Evolutionary conservation across 2,329 filamentous ascomycete genomes (phyloP).

Genomic region (Leptographium wingfieldii): DNA sequence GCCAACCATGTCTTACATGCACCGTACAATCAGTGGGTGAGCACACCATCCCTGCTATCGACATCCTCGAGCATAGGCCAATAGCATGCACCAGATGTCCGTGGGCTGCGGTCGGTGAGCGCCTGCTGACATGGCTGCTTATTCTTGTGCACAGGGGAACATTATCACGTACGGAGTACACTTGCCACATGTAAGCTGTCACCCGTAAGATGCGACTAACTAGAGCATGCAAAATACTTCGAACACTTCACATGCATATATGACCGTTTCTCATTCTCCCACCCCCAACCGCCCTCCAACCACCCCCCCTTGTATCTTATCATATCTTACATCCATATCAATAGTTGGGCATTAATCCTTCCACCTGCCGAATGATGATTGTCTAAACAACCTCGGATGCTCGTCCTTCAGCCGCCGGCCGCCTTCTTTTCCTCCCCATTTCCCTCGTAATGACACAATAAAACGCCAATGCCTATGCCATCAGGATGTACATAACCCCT

Average conservation of each 20-base stretch:
- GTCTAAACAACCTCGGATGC: background rate
- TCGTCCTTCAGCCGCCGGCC: background rate
- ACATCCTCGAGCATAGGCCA: background rate
- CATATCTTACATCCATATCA: background rate
- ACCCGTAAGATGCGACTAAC: too few relatives aligned
- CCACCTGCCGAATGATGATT: too few relatives aligned
- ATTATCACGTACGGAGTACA: too few relatives aligned
- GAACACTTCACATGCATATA: background rate
- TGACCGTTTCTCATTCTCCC: background rate
- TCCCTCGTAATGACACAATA: background rate
- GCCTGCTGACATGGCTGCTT: background rate
- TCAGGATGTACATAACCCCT: background rate
- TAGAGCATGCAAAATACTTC: too few relatives aligned
- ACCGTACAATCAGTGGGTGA: background rate
- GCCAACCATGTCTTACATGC: background rate
- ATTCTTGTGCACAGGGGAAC: too few relatives aligned
- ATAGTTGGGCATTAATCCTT: background rate
- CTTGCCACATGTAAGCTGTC: background rate
- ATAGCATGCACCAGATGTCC: background rate
- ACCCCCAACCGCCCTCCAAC: background rate
- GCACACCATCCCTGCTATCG: background rate
- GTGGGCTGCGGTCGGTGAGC: too few relatives aligned
- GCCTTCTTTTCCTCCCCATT: background rate
- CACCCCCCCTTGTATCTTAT: background rate
- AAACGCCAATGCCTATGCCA: constrained; percentile 1